A percentile compares a stretch with the other conserved stretches of the same genome.
phyloP scores from a whole-genome alignment of 805 yeast genomes.

The Saccharomycopsis guyanensis region DNA sequence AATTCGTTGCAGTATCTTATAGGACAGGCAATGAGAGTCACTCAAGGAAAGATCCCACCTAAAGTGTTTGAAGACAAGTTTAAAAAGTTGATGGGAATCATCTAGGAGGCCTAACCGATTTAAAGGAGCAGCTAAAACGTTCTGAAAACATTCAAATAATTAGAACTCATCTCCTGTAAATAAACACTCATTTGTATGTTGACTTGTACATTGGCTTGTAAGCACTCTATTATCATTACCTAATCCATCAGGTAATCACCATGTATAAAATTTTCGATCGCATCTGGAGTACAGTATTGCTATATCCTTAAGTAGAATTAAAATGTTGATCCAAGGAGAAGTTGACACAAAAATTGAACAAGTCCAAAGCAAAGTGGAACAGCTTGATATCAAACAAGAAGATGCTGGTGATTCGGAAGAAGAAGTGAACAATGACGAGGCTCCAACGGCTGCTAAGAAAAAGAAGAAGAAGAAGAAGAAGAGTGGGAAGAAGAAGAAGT shows the following conservation, averaged over 20 bases:
- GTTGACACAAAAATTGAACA: background rate
- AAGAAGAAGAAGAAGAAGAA: conserved; percentile 52
- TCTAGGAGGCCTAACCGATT: background rate
- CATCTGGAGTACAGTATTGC: background rate
- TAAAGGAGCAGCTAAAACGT: no score
- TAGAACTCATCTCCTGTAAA: no score
- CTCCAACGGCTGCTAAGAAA: conserved; percentile 24
- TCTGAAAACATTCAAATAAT: no score
- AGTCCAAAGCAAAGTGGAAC: background rate
- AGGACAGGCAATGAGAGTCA: conserved; percentile 76
- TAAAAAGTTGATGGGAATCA: conserved; percentile 23
- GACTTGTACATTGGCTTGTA: background rate
- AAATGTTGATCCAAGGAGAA: background rate
- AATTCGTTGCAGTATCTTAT: conserved; percentile 68
- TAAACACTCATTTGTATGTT: no score
- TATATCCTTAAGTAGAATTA: background rate
- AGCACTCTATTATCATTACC: no score
- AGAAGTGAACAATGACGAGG: conserved; percentile 7
- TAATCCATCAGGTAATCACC: no score
- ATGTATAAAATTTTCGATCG: background rate
- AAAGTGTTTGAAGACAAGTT: conserved; percentile 30
- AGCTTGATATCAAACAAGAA: background rate
- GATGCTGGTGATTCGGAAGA: conserved; percentile 3
- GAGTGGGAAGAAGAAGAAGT: conserved; percentile 45
- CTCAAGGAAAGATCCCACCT: conserved; percentile 51